These are phyloP conservation scores for Fragilariopsis cylindrus DNA, from an alignment of 108 stramenopile species.

Conservation along the genomic window DNA sequence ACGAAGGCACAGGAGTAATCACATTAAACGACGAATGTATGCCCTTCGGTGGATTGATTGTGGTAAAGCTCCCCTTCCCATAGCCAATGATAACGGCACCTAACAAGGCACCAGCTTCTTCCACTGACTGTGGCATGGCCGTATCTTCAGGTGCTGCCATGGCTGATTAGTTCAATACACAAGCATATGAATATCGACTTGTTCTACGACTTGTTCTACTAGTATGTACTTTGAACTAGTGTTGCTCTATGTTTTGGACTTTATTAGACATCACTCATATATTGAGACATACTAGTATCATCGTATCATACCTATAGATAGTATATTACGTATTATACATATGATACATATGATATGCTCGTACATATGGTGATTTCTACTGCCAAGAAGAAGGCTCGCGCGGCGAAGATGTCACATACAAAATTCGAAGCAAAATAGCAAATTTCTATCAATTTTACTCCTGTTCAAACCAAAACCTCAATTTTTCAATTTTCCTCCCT, in stretches of 20 bases:
- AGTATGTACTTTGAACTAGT: background rate
- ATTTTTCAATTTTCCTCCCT: conserved; percentile 7
- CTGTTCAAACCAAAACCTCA: background rate
- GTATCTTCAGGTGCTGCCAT: conserved; percentile 13
- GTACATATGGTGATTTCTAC: no score
- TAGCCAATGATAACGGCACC: conserved; percentile 69
- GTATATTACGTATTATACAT: no score
- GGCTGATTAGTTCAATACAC: background rate
- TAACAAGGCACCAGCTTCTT: conserved; percentile 81
- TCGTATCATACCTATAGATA: no score
- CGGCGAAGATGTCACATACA: no score
- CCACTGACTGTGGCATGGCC: conserved; percentile 64
- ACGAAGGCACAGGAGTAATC: conserved; percentile 65
- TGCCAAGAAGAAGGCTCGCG: no score
- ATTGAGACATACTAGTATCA: no score
- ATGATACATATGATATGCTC: no score
- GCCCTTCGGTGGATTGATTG: conserved; percentile 62
- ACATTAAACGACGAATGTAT: conserved; percentile 78
- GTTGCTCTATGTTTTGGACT: background rate
- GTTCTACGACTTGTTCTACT: no score
- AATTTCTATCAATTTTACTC: no score
- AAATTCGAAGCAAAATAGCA: no score
- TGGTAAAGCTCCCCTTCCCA: conserved; percentile 13
- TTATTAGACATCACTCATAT: no score
- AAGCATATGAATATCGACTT: no score